These are phyloP conservation scores for Cucumis cinereus DNA, from an alignment of 306 rosid genomes.

Conservation along the genomic window DNA sequence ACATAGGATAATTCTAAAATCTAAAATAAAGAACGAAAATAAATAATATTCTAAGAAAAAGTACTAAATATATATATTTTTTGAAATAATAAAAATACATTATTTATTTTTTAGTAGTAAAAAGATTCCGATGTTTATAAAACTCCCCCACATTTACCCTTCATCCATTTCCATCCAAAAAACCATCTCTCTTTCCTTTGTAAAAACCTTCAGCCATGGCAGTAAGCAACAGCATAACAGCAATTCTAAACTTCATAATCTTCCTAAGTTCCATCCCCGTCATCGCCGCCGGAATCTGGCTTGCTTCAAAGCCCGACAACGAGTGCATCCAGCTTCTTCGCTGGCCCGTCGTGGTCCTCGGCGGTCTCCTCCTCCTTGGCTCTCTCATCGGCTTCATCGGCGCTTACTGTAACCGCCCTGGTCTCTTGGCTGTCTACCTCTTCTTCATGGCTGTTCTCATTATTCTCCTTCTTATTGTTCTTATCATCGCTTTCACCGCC, in stretches of 20 bases:
- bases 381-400: constrained; percentile 73
- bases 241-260: constrained; percentile 56
- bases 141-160: background rate
- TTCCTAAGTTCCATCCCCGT: constrained; percentile 58
- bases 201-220: constrained; percentile 26
- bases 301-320: constrained; percentile 77
- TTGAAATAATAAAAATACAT: no score
- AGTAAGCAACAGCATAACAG: constrained; percentile 70
- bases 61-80: no score
- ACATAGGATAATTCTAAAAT: no score
- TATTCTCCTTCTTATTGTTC: constrained; percentile 37
- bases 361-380: constrained; percentile 47
- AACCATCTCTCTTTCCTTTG: background rate
- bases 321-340: constrained; percentile 56
- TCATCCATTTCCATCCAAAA: background rate
- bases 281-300: constrained; percentile 76
- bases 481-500: constrained; percentile 61
- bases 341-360: constrained; percentile 60
- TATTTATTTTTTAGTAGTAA: background rate
- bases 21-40: no score
- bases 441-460: constrained; percentile 74
- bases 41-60: no score
- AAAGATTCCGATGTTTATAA: background rate
- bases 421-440: constrained; percentile 71
- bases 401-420: constrained; percentile 60